Conservation (phyloP, 2,329 filamentous ascomycete genomes). For the Diaporthe destruens region DNA sequence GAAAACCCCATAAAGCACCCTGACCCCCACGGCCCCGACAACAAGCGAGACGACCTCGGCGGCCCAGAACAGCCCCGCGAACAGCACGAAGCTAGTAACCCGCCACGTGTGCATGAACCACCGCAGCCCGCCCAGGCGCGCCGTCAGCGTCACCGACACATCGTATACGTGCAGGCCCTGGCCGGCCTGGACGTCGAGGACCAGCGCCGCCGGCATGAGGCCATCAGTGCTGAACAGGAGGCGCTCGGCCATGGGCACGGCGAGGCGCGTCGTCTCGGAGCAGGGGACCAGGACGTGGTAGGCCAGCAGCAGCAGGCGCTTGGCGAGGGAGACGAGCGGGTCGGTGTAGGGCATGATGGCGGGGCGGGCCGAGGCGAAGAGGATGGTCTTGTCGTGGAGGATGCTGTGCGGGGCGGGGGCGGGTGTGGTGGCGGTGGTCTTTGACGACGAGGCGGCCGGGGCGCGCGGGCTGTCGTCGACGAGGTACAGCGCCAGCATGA, state of each 20-base stretch:
- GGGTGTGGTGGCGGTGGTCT: conserved; percentile 40
- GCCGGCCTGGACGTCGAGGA: conserved; percentile 76
- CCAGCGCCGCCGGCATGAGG: conserved; percentile 59
- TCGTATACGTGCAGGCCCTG: conserved; percentile 82
- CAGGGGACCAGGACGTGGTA: conserved; percentile 77
- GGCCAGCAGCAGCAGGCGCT: conserved; percentile 72
- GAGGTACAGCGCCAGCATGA: conserved; percentile 89
- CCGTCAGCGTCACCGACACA: conserved; percentile 76
- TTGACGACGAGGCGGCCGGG: background rate
- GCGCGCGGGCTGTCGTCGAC: conserved; percentile 59
- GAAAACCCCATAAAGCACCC: conserved; percentile 66
- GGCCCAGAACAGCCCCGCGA: conserved; percentile 81
- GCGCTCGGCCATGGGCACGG: conserved; percentile 79
- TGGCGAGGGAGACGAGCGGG: conserved; percentile 72
- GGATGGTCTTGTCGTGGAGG: conserved; percentile 56
- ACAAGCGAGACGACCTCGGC: conserved; percentile 77
- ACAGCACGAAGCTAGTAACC: conserved; percentile 74
- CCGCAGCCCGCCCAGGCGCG: conserved; percentile 80
- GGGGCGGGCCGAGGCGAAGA: conserved; percentile 77
- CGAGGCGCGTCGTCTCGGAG: conserved; percentile 72
- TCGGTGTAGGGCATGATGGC: conserved; percentile 86
- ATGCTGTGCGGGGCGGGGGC: conserved; percentile 47
- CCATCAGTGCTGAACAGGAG: conserved; percentile 68
- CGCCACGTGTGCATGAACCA: conserved; percentile 92
- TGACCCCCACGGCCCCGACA: conserved; percentile 60